Base-by-base conservation (phyloP, 2,329 filamentous ascomycete genomes). In the Cordyceps cateniannulata region DNA sequence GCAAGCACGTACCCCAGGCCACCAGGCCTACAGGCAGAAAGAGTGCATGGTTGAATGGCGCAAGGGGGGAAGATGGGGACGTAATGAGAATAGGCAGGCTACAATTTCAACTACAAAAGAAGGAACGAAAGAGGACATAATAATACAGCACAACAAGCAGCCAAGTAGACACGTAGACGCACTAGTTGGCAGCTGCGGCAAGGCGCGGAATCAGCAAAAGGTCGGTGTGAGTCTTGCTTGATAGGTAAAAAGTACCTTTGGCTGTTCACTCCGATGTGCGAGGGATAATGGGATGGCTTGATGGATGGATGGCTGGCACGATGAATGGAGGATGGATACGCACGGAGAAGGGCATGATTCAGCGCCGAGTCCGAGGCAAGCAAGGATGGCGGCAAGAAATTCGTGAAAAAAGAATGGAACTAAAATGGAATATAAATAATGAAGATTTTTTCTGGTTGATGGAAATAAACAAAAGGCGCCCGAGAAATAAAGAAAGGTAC, bases 311-410 rank as follows among this genome's bases (percentile, higher is more conserved):
- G 56, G 56, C 29, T 59, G 55, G 45, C 2, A 5, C 44, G 44
- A 59, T 50, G 56, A 45, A 42, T 44, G 22, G 56, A 29, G 44
- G 29, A 48, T 48, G 29, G 53, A 56, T 56, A 48, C 48, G 38
- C 18, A 32, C 49, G 35, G 18, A 55, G 40, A 12, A 45, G 38
- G 27, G 24, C 42, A 58, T 58, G 44, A 58, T 50, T 58, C 55
- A 58, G 55, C 53, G 27, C 54, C 40, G 22, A 38, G 44, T 44
- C 42, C 27, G n/a, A 18, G 32, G 6, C n/a, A 25, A 52, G 50
- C 51, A 53, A 53, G 51, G 51, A 42, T 53, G 32, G 14, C 14
- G 24, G 29, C 20, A 49, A 7, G 14, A 24, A 25, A 52, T 16
- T 32, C 2, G 18, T n/a, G 8, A 32, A 24, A 16, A 24, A 24